Percentiles rank a stretch among this genome's conserved stretches.
Conservation (phyloP, 1,284 basidiomycete genomes). For the Ustilago bromivora region DNA sequence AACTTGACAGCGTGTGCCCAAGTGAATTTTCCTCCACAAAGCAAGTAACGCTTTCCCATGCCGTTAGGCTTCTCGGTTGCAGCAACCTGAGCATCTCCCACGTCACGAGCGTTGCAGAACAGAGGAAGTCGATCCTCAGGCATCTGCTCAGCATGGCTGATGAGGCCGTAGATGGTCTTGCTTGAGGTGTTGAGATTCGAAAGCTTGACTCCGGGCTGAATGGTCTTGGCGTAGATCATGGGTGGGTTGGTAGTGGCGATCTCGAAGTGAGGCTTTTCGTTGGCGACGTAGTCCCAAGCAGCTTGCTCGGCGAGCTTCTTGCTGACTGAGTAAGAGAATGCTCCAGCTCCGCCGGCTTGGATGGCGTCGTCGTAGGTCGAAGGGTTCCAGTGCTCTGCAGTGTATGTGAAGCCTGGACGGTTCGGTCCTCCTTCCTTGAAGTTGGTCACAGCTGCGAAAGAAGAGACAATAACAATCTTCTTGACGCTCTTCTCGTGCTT, state of each 20-base stretch:
- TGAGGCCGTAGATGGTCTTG: slow-evolving; percentile 61
- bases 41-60: slow-evolving; percentile 52
- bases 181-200: slow-evolving; percentile 61
- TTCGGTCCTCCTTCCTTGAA: slow-evolving; percentile 60
- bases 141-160: slow-evolving; percentile 48
- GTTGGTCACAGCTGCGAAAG: slow-evolving; percentile 63
- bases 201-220: slow-evolving; percentile 52
- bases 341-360: slow-evolving; percentile 50
- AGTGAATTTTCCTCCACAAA: slow-evolving; percentile 58
- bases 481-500: slow-evolving; percentile 57
- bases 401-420: slow-evolving; percentile 58
- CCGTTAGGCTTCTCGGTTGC: slow-evolving; percentile 51
- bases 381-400: slow-evolving; percentile 60
- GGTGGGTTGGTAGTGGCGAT: slow-evolving; percentile 60
- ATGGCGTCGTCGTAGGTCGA: slow-evolving; percentile 56
- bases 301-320: slow-evolving; percentile 66
- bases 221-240: slow-evolving; percentile 62
- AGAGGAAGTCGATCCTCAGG: slow-evolving; percentile 69
- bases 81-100: slow-evolving; percentile 65
- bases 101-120: slow-evolving; percentile 63
- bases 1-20: slow-evolving; percentile 57
- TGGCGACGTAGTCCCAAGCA: slow-evolving; percentile 58
- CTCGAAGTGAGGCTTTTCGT: slow-evolving; percentile 51
- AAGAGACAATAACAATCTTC: slow-evolving; percentile 64
- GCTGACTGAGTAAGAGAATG: slow-evolving; percentile 59